These are phyloP conservation scores for Eimeria praecox DNA, from an alignment of 169 alveolate species.

Conservation along the genomic window DNA sequence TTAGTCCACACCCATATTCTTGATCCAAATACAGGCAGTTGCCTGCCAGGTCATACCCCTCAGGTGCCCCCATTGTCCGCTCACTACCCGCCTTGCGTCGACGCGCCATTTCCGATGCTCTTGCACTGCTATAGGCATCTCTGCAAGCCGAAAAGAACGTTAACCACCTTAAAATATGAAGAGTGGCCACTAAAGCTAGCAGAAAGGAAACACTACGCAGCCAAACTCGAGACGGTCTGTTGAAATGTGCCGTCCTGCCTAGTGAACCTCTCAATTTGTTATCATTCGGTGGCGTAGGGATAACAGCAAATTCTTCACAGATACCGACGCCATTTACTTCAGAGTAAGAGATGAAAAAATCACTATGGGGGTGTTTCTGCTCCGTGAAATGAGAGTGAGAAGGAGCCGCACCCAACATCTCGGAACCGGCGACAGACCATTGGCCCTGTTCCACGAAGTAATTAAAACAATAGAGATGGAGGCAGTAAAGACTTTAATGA, in stretches of 20 bases:
- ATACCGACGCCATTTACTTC: not conserved
- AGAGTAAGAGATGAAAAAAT: not conserved
- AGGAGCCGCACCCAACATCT: not conserved
- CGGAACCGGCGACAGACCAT: not conserved
- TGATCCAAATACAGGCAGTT: not conserved
- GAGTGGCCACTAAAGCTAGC: not conserved
- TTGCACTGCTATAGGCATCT: not conserved
- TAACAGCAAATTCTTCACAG: not conserved
- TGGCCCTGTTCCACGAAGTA: not conserved
- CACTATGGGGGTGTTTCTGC: not conserved
- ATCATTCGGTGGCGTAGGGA: not conserved
- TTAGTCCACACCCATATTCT: not conserved
- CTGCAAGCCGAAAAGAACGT: not conserved
- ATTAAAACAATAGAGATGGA: not conserved
- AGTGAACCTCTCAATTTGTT: not conserved
- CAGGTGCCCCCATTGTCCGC: not conserved
- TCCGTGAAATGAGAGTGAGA: not conserved
- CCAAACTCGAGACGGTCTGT: not conserved
- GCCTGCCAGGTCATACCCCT: not conserved
- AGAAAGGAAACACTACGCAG: not conserved
- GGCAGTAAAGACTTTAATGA: not conserved
- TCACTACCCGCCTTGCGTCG: not conserved
- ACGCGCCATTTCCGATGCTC: not conserved
- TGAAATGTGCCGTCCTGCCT: not conserved
- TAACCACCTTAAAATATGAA: not conserved